Evolutionary conservation across 2,329 filamentous ascomycete species (phyloP), one percentile per base, ranked within the genome.

Genomic region (Sporothrix pseudoabietina): DNA sequence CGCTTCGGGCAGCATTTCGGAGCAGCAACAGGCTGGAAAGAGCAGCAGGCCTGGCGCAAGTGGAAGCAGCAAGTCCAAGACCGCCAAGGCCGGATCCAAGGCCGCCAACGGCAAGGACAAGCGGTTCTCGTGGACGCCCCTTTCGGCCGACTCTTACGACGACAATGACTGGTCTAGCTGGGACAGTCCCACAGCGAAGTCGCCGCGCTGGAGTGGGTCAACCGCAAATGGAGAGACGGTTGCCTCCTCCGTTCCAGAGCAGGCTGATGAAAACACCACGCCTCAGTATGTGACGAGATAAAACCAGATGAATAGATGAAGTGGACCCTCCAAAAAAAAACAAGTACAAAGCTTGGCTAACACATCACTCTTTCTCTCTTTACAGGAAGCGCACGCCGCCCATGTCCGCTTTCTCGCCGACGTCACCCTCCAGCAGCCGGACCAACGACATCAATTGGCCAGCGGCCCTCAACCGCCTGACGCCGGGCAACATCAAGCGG

Each of bases 401-500:
- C 54, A 12, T 68, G 66, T 66, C 71, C 52, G 2, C 4, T 57
- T 61, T 74, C 3, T 71, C 73, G 19, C 65, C 73, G 6, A 47
- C 71, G 12, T 75, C 72, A 76, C 77, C 44, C 76, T 78, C 72
- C 79, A 81, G 83, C 26, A 82, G 82, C 75, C 85, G 84, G 77
- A 80, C 88, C 49, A 85, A 87, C 80, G 84, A 90, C 78, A 80
- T 89, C 73, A 80, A 92, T 39, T 77, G 77, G 77, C 93, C 93
- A 83, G 90, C 90, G 68, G 87, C 91, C 66, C 86, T 97, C 72
- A 90, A 90, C 79, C 90, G 91, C 76, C 83, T 94, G 57, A 88
- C 89, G 9, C 92, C 94, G 0, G 90, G 89, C 77, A 94, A 93
- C 78, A 83, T 98, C 77, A 93, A 94, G 80, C 88, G 90, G 52